Base-by-base conservation (phyloP, 2,329 filamentous ascomycete species). In the Aspergillus nomiae region DNA sequence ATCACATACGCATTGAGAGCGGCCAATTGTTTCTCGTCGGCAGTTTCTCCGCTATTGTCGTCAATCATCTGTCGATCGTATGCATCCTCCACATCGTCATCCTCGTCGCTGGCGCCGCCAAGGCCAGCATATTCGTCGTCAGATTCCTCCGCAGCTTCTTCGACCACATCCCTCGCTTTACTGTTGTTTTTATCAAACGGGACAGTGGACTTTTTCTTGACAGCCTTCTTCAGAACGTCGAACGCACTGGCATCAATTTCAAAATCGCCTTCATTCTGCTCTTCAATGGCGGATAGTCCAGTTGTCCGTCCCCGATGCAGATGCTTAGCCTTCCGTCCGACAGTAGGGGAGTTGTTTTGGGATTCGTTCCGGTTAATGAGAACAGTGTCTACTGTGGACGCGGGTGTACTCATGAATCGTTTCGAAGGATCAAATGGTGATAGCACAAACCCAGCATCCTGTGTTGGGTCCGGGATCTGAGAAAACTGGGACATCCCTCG, bases 81-180 rank as follows among this genome's bases (percentile, higher is more conserved):
- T 41, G 90, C 90, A 63, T 92, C 87, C 63, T 93, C 91, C 60
- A 89, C 90, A 50, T 86, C 90, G 51, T 88, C 89, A 67, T 94
- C 92, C 69, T 98, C 94, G 64, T 94, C 94, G 77, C 94, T 94
- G 12, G 84, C 90, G 66, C 95, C 95, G 69, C 95, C 95, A 11
- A 99, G 84, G 5, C 95, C 95, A 45, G 94, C 94, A 76, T 98
- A 99, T 77, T 99, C 95, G 75, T 99, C 95, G 74, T 99, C 96
- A 0, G 95, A 99, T 79, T 99, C 95, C 71, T 97, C 92, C 64
- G 95, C 94, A 74, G 96, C 93, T 69, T 97, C 95, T 68, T 98
- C 87, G 43, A 99, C 85, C 85, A 97, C 91, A 28, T 90, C 89
- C 72, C 89, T 93, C 0, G 94, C 94, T 74, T 91, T 89, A 80